These are phyloP conservation scores for Xylariomycetidae sp. DNA, from an alignment of 2,329 filamentous ascomycete genomes.

Conservation along the genomic window DNA sequence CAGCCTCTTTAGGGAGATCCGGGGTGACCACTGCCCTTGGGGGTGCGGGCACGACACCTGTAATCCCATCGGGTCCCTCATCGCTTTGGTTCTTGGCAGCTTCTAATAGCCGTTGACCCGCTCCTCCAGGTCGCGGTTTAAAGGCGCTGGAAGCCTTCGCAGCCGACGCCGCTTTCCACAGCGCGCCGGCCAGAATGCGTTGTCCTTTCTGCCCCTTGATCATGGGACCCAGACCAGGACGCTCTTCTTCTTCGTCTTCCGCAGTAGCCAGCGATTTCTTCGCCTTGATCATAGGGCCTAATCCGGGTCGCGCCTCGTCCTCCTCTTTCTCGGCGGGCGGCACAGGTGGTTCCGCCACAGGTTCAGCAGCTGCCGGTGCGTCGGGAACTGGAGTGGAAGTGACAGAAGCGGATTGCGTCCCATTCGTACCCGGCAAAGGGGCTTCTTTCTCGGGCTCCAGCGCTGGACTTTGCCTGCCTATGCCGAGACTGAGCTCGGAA, in stretches of 20 bases:
- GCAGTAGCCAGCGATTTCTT: constrained; percentile 43
- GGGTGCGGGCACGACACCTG: constrained; percentile 77
- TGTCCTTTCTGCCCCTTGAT: constrained; percentile 72
- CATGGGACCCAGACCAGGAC: constrained; percentile 87
- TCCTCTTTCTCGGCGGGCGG: constrained; percentile 22
- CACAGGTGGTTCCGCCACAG: no score
- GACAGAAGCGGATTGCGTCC: constrained; percentile 13
- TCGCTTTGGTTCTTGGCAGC: constrained; percentile 48
- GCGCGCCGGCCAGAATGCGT: constrained; percentile 65
- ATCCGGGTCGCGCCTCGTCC: constrained; percentile 55
- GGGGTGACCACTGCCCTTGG: constrained; percentile 38
- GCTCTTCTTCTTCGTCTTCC: constrained; percentile 29
- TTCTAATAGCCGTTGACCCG: constrained; percentile 69
- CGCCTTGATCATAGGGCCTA: constrained; percentile 86
- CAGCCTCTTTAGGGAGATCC: constrained; percentile 27
- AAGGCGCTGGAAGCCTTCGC: constrained; percentile 65
- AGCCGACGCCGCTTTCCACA: constrained; percentile 75
- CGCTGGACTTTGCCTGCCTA: constrained; percentile 25
- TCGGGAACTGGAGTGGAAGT: constrained; percentile 21
- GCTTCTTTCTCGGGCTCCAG: constrained; percentile 11
- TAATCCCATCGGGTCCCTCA: constrained; percentile 82
- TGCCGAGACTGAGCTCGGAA: constrained; percentile 27
- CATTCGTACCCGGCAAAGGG: constrained; percentile 10
- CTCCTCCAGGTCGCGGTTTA: constrained; percentile 82
- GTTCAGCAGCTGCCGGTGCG: no score